A percentile compares a stretch with the other conserved stretches of the same genome.
Evolutionary conservation across 208 protist species (phyloP).

Genomic region (Leishmania martiniquensis): DNA sequence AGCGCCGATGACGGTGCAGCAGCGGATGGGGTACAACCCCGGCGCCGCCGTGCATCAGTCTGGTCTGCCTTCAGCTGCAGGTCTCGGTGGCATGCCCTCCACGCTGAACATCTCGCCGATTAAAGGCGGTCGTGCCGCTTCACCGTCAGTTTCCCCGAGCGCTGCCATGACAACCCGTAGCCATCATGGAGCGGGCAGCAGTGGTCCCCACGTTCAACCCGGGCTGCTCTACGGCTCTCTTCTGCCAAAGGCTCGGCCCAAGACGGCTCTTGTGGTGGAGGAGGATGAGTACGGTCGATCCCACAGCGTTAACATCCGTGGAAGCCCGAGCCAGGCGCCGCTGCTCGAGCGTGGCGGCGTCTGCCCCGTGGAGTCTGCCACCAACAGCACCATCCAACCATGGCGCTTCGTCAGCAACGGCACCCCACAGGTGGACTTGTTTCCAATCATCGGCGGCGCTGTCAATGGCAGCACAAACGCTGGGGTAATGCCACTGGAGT

Average conservation of each 20-base stretch:
- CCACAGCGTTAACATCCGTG: constrained; percentile 24
- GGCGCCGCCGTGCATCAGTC: not conserved
- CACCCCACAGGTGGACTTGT: not conserved
- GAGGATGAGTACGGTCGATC: constrained; percentile 21
- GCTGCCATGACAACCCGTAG: not conserved
- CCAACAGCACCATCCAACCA: not conserved
- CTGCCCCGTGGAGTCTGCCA: constrained; percentile 8
- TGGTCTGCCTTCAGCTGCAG: not conserved
- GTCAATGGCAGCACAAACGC: constrained; percentile 24
- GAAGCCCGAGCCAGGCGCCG: constrained; percentile 20
- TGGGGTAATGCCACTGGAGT: constrained; percentile 57
- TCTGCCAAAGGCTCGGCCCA: constrained; percentile 41
- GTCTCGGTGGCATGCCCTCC: not conserved
- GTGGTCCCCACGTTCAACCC: constrained; percentile 33
- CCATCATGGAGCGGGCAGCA: not conserved
- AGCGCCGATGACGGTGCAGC: not conserved
- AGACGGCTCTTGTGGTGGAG: constrained; percentile 48
- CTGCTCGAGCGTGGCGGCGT: constrained; percentile 19
- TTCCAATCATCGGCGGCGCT: constrained; percentile 13
- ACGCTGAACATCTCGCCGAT: not conserved
- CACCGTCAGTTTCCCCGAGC: constrained; percentile 16
- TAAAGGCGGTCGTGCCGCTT: not conserved
- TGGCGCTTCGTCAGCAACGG: not conserved
- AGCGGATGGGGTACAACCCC: not conserved
- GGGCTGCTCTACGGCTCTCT: constrained; percentile 67